A percentile compares a stretch with the other conserved stretches of the same genome.
Conservation (phyloP, 345 rosid species). For the Aquilaria yunnanensis region DNA sequence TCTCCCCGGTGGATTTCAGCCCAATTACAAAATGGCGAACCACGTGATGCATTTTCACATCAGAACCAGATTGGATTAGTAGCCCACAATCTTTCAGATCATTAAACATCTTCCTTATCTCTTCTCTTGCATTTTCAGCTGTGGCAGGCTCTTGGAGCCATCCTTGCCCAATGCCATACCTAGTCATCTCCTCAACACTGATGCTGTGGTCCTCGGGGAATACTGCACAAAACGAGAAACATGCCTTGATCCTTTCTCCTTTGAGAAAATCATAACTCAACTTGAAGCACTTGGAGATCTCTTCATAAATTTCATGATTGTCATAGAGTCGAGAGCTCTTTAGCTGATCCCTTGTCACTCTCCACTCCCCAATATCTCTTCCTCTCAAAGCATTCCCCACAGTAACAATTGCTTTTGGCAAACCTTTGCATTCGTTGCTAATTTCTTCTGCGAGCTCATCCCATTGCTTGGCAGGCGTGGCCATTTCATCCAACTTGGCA, state of each 20-base stretch:
- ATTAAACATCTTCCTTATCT: background rate
- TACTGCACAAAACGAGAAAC: slow-evolving; percentile 4
- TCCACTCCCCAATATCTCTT: slow-evolving; percentile 2
- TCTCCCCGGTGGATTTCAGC: background rate
- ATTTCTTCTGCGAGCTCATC: background rate
- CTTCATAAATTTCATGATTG: background rate
- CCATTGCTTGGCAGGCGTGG: background rate
- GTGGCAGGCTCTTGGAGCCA: background rate
- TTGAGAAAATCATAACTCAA: slow-evolving; percentile 4
- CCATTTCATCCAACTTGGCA: background rate
- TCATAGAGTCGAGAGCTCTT: slow-evolving; percentile 5
- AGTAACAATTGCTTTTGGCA: slow-evolving; percentile 3
- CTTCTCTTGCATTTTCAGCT: background rate
- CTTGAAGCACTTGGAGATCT: background rate
- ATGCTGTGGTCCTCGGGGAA: background rate
- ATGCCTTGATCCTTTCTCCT: background rate
- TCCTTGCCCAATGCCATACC: background rate
- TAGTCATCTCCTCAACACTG: background rate
- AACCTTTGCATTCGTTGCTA: slow-evolving; percentile 1
- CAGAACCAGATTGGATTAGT: background rate
- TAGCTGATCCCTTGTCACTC: background rate
- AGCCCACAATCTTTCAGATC: slow-evolving; percentile 3
- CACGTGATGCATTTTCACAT: slow-evolving; percentile 11
- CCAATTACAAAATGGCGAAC: slow-evolving; percentile 3
- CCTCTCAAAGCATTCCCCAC: slow-evolving; percentile 1